These are phyloP conservation scores for Lactarius vividus DNA, from an alignment of 768 basidiomycete species.

Conservation along the genomic window DNA sequence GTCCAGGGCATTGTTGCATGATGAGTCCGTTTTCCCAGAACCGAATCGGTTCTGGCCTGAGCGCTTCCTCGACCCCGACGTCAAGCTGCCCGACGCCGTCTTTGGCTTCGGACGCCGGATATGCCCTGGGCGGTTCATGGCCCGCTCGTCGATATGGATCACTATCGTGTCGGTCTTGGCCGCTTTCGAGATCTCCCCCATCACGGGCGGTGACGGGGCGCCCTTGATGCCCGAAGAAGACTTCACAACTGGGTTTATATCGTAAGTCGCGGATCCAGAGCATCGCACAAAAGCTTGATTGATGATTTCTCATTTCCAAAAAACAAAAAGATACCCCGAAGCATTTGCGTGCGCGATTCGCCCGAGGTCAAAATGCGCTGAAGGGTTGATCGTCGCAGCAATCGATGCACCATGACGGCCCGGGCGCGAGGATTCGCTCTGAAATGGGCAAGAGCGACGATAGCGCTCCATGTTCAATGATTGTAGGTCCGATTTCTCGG, in stretches of 20 bases:
- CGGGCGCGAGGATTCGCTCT: no score
- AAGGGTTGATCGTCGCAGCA: constrained; percentile 22
- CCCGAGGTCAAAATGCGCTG: constrained; percentile 24
- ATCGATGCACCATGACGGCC: no score
- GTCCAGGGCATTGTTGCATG: constrained; percentile 21
- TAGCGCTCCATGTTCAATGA: no score
- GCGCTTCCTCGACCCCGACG: constrained; percentile 17
- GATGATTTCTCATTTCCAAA: neutral
- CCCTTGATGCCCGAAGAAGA: constrained; percentile 13
- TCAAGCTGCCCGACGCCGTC: constrained; percentile 2
- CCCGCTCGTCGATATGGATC: constrained; percentile 23
- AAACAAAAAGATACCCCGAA: constrained; percentile 23
- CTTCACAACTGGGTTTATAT: constrained; percentile 11
- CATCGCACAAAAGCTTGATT: neutral
- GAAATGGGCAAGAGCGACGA: no score
- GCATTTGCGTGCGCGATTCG: constrained; percentile 30
- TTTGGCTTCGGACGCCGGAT: constrained; percentile 24
- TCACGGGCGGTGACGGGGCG: neutral
- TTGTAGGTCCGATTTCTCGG: no score
- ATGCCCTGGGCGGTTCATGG: constrained; percentile 25
- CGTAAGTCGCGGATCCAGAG: constrained; percentile 16
- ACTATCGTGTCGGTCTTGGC: constrained; percentile 17
- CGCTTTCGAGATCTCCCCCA: constrained; percentile 16
- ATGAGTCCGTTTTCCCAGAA: constrained; percentile 17
- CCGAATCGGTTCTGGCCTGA: constrained; percentile 18